Evolutionary conservation across 108 stramenopile genomes (phyloP), one percentile per base, ranked within the genome.

Genomic region (Fragilariopsis cylindrus): DNA sequence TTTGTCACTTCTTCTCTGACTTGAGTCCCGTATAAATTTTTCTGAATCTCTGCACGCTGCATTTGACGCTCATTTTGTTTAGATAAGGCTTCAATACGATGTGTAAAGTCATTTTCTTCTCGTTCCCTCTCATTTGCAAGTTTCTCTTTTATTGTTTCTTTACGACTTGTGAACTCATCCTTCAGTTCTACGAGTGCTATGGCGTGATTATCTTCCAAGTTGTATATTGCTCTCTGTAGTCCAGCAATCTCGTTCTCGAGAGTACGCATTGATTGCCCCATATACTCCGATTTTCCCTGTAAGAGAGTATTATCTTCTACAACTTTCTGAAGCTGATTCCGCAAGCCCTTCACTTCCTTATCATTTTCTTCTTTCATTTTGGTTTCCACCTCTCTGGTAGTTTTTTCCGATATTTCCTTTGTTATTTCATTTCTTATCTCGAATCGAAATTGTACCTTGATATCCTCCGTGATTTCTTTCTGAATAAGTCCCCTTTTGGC

Each of bases 171-270:
- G 53, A 58, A 73, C 11, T 69, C 49, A 7, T 72, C 57, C 39
- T 79, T 72, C 30, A 79, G 19, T 3, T 73, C 44, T 30, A 66
- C 52, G 12, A 79, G 48, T 1, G 39, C 30, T 41, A 42, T 0
- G 12, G 68, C 72, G 48, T 72, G 53, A 40, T 69, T 45, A 18
- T 55, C n/a, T 69, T 67, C 41, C 3, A 68, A 41, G 16, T 52
- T 57, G 3, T 72, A 40, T 12, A 79, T 15, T 1, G 65, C 41
- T 8, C 12, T n/a, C 5, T 67, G 48, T 30, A 64, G 70, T 19
- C 78, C 66, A 8, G 55, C 49, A 44, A 79, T 46, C 63, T 79
- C 78, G n/a, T 79, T 49, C 18, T 72, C 67, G 8, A 73, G 60
- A 44, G 7, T 47, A 47, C 49, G 60, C 7, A 69, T 48, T 49